Evolutionary conservation across 208 protist genomes (phyloP).

Genomic region (Wallacemonas rigidus): DNA sequence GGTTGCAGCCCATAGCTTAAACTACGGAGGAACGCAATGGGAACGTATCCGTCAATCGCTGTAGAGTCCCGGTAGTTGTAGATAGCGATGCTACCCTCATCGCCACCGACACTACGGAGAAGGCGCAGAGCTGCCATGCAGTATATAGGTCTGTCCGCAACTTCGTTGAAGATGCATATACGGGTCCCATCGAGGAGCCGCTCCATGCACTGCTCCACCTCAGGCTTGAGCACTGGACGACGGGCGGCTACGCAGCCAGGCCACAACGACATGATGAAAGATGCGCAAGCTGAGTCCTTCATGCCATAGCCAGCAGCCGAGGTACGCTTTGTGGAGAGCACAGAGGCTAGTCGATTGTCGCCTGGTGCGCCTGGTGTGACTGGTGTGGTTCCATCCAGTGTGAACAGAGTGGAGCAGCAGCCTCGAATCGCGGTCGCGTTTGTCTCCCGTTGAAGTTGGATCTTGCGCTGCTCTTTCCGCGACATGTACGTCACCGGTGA

Average conservation of each 20-base stretch:
- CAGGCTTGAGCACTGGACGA: constrained; percentile 34
- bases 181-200: constrained; percentile 33
- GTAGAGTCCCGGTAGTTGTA: constrained; percentile 33
- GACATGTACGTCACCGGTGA: constrained; percentile 47
- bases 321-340: constrained; percentile 8
- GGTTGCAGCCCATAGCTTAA: constrained; percentile 40
- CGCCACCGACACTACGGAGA: constrained; percentile 34
- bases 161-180: constrained; percentile 57
- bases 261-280: constrained; percentile 60
- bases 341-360: constrained; percentile 9
- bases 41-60: constrained; percentile 56
- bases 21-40: constrained; percentile 41
- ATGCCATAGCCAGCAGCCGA: constrained; percentile 27
- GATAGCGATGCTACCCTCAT: constrained; percentile 57
- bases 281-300: constrained; percentile 25
- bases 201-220: constrained; percentile 34
- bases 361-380: background rate
- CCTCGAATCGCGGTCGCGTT: constrained; percentile 6
- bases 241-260: constrained; percentile 31
- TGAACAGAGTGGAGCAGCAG: constrained; percentile 14
- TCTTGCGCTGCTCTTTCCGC: constrained; percentile 43
- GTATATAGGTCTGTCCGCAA: constrained; percentile 27
- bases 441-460: constrained; percentile 25
- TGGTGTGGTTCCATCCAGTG: constrained; percentile 7
- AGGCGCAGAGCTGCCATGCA: constrained; percentile 48